A percentile compares a stretch with the other conserved stretches of the same genome.
Evolutionary conservation across 495 filamentous ascomycete genomes (phyloP).

Genomic region (Penicillium bialowiezense): DNA sequence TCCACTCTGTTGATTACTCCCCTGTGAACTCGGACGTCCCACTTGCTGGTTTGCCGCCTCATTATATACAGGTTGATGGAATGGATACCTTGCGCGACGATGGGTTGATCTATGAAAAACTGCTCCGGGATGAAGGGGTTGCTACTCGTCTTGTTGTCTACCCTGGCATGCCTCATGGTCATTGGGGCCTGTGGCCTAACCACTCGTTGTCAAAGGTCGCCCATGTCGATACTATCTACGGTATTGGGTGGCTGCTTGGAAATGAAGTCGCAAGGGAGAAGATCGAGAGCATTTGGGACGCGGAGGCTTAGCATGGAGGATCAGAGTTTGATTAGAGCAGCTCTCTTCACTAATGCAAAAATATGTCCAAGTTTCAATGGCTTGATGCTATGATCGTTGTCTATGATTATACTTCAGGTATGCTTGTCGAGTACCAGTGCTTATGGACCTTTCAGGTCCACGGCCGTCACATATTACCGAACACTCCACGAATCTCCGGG

Average conservation of each 20-base stretch:
- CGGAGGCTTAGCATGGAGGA: neutral
- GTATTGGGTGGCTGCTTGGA: slow-evolving; percentile 17
- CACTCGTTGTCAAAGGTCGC: slow-evolving; percentile 14
- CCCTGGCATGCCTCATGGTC: slow-evolving; percentile 8
- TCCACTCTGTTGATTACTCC: neutral
- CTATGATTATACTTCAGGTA: too few relatives aligned
- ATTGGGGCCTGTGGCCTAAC: slow-evolving; percentile 14
- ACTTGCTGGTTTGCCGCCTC: slow-evolving; percentile 1
- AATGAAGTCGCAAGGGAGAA: slow-evolving; percentile 9
- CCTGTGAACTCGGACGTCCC: slow-evolving; percentile 5
- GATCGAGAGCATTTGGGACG: neutral
- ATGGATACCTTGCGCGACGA: slow-evolving; percentile 40
- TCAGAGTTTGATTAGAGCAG: too few relatives aligned
- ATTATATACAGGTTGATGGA: slow-evolving; percentile 37
- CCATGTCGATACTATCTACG: slow-evolving; percentile 8
- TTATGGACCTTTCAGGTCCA: too few relatives aligned
- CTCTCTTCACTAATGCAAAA: too few relatives aligned
- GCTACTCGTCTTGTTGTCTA: slow-evolving; percentile 36
- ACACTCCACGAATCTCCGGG: neutral
- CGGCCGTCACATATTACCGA: too few relatives aligned
- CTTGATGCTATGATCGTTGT: too few relatives aligned
- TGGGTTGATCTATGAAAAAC: slow-evolving; percentile 36
- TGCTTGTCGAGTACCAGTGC: too few relatives aligned
- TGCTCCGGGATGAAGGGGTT: slow-evolving; percentile 31
- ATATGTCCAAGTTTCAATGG: too few relatives aligned